These are phyloP conservation scores for Neurospora tetrasperma DNA, from an alignment of 495 filamentous ascomycete genomes.

Conservation along the genomic window DNA sequence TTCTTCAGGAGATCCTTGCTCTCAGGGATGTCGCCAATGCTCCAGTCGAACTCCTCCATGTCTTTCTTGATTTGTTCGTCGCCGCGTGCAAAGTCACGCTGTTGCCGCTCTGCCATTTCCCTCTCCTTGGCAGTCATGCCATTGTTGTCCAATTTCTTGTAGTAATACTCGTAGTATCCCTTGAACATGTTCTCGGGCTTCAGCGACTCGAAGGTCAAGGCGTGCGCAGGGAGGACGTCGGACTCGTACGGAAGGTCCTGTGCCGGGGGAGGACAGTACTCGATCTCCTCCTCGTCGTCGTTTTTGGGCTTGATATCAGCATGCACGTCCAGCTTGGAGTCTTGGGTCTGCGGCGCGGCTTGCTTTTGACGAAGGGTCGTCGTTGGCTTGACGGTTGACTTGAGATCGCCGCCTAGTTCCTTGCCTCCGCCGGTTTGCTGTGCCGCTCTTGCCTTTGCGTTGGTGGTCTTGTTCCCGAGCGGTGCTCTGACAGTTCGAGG, in stretches of 20 bases:
- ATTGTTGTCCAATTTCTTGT: slow-evolving; percentile 54
- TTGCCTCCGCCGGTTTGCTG: slow-evolving; percentile 43
- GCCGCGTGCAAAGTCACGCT: slow-evolving; percentile 43
- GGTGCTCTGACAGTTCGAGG: slow-evolving; percentile 61
- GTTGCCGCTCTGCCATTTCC: slow-evolving; percentile 46
- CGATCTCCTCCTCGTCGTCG: slow-evolving; percentile 49
- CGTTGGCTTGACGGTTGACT: slow-evolving; percentile 28
- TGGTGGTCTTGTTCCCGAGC: slow-evolving; percentile 89
- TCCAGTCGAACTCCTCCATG: slow-evolving; percentile 47
- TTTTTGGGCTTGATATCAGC: slow-evolving; percentile 23
- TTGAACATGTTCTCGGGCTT: slow-evolving; percentile 55
- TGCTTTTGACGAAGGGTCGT: slow-evolving; percentile 27
- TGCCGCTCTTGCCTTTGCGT: slow-evolving; percentile 69
- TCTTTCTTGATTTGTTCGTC: slow-evolving; percentile 49
- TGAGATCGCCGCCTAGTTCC: slow-evolving; percentile 28
- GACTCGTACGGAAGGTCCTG: slow-evolving; percentile 64
- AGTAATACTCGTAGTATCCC: slow-evolving; percentile 55
- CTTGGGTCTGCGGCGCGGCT: slow-evolving; percentile 34
- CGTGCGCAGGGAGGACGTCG: slow-evolving; percentile 59
- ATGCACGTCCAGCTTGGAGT: slow-evolving; percentile 34
- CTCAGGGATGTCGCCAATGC: slow-evolving; percentile 27
- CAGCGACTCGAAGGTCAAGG: slow-evolving; percentile 35
- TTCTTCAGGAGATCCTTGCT: slow-evolving; percentile 22
- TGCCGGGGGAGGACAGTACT: slow-evolving; percentile 35
- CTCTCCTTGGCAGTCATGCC: slow-evolving; percentile 55